A percentile compares a stretch with the other conserved stretches of the same genome.
Conservation (phyloP, 352 stramenopile species). For the Pythium phragmitis region DNA sequence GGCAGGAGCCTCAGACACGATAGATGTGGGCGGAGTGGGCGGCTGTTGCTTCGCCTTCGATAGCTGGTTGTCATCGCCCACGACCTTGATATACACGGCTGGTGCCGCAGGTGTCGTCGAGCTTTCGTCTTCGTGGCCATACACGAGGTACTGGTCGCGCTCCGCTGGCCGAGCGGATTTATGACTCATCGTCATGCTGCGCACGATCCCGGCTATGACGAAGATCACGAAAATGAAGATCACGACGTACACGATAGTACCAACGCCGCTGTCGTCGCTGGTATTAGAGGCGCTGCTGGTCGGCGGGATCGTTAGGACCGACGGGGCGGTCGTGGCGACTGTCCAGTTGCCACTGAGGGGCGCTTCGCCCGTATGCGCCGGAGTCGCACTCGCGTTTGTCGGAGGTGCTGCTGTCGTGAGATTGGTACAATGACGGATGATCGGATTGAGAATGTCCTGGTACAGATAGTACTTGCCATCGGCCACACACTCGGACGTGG, state of each 20-base stretch:
- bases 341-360: conserved; percentile 2
- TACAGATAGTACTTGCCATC: conserved; percentile 6
- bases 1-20: not conserved
- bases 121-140: not conserved
- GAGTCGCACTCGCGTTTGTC: not conserved
- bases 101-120: not conserved
- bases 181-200: conserved; percentile 26
- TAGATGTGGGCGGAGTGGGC: not conserved
- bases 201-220: conserved; percentile 7
- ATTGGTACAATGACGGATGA: not conserved
- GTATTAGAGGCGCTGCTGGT: not conserved
- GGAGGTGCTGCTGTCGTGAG: not conserved
- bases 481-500: not conserved
- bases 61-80: not conserved
- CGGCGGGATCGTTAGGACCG: not conserved
- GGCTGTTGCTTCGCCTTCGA: not conserved
- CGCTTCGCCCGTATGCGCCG: not conserved
- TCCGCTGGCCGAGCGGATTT: conserved; percentile 52
- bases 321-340: not conserved
- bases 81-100: conserved; percentile 5
- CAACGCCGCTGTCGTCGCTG: conserved; percentile 3
- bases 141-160: conserved; percentile 6
- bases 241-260: not conserved
- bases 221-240: conserved; percentile 17
- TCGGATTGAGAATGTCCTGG: conserved; percentile 15